Percentiles rank a stretch among this genome's conserved stretches.
These are phyloP conservation scores for Termitomyces sp. DNA, from an alignment of 768 basidiomycete genomes.

Conservation along the genomic window DNA sequence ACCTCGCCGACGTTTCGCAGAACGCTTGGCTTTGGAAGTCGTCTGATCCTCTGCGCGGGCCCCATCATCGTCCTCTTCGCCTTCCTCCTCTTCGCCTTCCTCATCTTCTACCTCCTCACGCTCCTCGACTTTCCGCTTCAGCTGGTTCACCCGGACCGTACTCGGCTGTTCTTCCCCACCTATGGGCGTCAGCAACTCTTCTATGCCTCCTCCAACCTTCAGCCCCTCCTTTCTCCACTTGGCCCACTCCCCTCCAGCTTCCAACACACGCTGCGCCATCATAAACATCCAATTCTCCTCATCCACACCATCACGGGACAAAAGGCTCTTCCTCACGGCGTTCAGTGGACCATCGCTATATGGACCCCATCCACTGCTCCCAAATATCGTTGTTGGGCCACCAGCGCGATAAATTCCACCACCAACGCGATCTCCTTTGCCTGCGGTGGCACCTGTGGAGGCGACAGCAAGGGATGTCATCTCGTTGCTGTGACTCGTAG, in stretches of 20 bases:
- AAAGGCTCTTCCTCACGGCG: constrained; percentile 73
- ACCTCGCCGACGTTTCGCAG: constrained; percentile 23
- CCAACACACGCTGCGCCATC: constrained; percentile 59
- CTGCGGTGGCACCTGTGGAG: constrained; percentile 21
- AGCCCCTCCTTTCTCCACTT: constrained; percentile 51
- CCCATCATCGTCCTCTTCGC: neutral
- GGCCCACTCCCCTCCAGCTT: constrained; percentile 60
- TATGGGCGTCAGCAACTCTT: constrained; percentile 19
- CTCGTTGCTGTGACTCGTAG: constrained; percentile 42
- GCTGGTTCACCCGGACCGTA: constrained; percentile 5
- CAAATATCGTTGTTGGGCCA: constrained; percentile 91
- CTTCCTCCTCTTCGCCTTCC: constrained; percentile 17
- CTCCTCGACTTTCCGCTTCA: constrained; percentile 25
- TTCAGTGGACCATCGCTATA: constrained; percentile 85
- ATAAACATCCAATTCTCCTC: constrained; percentile 93
- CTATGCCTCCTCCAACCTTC: constrained; percentile 41
- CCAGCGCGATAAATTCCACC: constrained; percentile 83
- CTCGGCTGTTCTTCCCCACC: constrained; percentile 21
- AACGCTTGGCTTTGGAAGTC: neutral
- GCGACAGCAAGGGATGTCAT: constrained; percentile 32
- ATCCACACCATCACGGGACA: constrained; percentile 75
- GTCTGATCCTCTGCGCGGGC: neutral
- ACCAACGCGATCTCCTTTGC: constrained; percentile 40
- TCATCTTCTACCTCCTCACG: constrained; percentile 22
- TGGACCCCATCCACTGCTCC: constrained; percentile 76